These are phyloP conservation scores for Boletus vermiculosoides DNA, from an alignment of 768 basidiomycete genomes.

Conservation along the genomic window DNA sequence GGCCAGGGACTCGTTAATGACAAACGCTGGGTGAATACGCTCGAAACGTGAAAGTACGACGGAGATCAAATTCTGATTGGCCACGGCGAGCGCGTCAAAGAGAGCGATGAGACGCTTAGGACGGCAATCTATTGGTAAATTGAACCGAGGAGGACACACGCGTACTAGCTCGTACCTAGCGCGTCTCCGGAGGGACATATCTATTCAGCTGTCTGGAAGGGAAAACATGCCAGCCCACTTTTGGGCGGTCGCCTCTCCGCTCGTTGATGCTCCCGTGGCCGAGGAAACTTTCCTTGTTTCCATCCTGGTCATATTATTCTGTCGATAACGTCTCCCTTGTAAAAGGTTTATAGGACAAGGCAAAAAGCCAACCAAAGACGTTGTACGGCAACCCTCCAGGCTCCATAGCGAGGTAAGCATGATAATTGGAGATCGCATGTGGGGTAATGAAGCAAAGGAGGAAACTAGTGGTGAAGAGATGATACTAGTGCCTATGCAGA, in stretches of 20 bases:
- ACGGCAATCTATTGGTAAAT: not conserved
- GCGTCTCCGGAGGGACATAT: not conserved
- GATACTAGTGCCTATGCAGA: not conserved
- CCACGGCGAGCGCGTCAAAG: not conserved
- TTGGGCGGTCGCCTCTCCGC: conserved; percentile 2
- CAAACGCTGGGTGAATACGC: conserved; percentile 1
- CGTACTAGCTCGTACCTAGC: not conserved
- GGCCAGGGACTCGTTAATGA: not conserved
- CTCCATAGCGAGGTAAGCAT: not conserved
- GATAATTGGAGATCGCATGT: not conserved
- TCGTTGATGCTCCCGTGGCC: not conserved
- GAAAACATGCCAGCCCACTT: conserved; percentile 3
- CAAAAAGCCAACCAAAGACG: not conserved
- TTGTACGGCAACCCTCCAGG: not conserved
- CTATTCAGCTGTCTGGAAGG: conserved; percentile 7
- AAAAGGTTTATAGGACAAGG: not conserved
- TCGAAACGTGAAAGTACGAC: conserved; percentile 1
- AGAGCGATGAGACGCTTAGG: not conserved
- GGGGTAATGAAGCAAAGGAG: not conserved
- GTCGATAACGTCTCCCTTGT: not conserved
- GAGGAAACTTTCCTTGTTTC: not conserved
- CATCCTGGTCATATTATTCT: conserved; percentile 1
- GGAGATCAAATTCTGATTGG: not conserved
- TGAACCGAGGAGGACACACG: not conserved
- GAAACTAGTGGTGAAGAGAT: not conserved